phyloP scores from a whole-genome alignment of 148 eudicot species.

The Chenopodium album region DNA sequence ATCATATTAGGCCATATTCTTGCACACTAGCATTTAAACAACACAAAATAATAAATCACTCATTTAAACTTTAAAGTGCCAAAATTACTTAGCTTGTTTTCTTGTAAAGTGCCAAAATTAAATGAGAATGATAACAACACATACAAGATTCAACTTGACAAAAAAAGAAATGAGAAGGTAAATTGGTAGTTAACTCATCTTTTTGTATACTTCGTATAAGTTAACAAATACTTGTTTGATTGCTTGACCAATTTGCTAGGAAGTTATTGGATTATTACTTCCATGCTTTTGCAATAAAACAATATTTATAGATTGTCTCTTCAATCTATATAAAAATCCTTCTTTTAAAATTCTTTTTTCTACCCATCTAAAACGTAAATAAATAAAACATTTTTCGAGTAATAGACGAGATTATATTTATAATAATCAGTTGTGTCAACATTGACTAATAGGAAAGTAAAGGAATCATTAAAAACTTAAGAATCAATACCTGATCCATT shows the following conservation, averaged over 20 bases:
- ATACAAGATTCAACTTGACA: not conserved
- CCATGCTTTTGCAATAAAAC: not conserved
- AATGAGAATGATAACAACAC: not conserved
- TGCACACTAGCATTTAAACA: too few species aligned
- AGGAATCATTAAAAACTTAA: conserved; percentile 19
- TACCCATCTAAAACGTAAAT: too few species aligned
- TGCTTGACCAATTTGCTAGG: not conserved
- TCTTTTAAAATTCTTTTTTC: too few species aligned
- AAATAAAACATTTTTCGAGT: not conserved
- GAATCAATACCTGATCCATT: conserved; percentile 18
- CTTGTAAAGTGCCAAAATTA: too few species aligned
- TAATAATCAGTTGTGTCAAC: not conserved
- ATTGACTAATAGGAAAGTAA: conserved; percentile 11
- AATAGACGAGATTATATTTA: not conserved
- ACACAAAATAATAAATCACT: too few species aligned
- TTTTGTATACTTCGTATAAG: not conserved
- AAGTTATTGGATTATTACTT: not conserved
- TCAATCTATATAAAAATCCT: not conserved
- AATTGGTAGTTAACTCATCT: not conserved
- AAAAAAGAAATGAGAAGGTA: too few species aligned
- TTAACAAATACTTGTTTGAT: not conserved
- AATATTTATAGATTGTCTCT: not conserved
- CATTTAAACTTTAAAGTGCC: too few species aligned
- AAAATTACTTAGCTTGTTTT: too few species aligned
- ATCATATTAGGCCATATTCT: too few species aligned